Evolutionary conservation across 2,329 filamentous ascomycete genomes (phyloP).

Genomic region (Zasmidium angulare): DNA sequence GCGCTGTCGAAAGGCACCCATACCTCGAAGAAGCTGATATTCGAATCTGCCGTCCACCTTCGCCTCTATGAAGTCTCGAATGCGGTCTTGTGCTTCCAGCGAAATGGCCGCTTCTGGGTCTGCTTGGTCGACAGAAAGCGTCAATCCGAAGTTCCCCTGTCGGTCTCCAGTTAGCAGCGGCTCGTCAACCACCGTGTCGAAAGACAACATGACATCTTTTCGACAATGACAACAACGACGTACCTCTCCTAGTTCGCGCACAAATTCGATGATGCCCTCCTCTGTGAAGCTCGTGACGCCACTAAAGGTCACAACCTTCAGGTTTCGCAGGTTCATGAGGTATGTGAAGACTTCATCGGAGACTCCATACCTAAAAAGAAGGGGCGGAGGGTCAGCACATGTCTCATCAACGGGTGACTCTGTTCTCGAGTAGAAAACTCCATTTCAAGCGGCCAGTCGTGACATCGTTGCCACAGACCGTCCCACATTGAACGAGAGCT

Average conservation of each 20-base stretch:
- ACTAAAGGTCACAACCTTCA: slow-evolving; percentile 56
- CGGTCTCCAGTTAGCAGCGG: too few relatives aligned
- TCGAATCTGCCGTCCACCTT: slow-evolving; percentile 38
- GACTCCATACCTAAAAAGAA: slow-evolving; percentile 50
- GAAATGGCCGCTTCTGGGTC: slow-evolving; percentile 42
- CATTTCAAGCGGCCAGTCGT: too few relatives aligned
- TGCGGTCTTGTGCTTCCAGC: slow-evolving; percentile 39
- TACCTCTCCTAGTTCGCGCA: slow-evolving; percentile 38
- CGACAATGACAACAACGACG: neutral
- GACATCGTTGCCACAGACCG: too few relatives aligned
- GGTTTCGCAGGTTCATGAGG: slow-evolving; percentile 47
- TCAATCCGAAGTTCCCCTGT: slow-evolving; percentile 43
- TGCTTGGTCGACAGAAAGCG: slow-evolving; percentile 46
- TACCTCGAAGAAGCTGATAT: slow-evolving; percentile 9
- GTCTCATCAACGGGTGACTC: too few relatives aligned
- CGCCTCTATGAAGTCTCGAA: slow-evolving; percentile 39
- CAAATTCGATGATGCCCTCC: slow-evolving; percentile 49
- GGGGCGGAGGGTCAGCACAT: too few relatives aligned
- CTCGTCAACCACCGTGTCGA: too few relatives aligned
- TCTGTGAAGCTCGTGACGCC: slow-evolving; percentile 57
- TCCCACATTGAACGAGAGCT: too few relatives aligned
- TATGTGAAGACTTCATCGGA: slow-evolving; percentile 50
- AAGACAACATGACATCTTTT: too few relatives aligned
- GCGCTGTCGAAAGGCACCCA: neutral
- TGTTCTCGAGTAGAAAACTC: too few relatives aligned